Evolutionary conservation across 768 basidiomycete species (phyloP), one percentile per base, ranked within the genome.

Genomic region (Mycena sanguinolenta): DNA sequence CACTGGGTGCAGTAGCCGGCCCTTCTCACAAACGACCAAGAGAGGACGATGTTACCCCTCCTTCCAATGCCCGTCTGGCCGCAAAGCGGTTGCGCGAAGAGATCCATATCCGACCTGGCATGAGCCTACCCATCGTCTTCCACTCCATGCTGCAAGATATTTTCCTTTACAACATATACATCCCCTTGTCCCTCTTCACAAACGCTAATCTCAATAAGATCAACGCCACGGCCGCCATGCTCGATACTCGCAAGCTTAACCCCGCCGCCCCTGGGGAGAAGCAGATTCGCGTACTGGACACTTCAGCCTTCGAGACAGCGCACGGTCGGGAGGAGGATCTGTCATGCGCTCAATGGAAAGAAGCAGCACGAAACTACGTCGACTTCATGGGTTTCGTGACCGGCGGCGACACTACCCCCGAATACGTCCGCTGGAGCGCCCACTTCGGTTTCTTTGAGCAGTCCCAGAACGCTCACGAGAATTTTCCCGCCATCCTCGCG

Each of bases 381-480:
- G 17, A 5, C 19, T 46, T 46, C 21, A 5, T 46, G 7, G 44
- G n/a, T n/a, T n/a, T n/a, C n/a, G 44, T 19, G 10, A 5, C 5
- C 21, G 21, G 44, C 19, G 8, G 8, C 8, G 7, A 3, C 21
- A 10, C 19, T 17, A 21, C 6, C 17, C 21, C 21, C 21, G 21
- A 46, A 21, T 14, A 3, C 39, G 13, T 39, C 10, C 66, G 50
- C 39, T 61, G 49, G 50, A 0, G 55, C 19, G 1, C 32, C 6
- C 59, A 68, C 25, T 68, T 61, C 27, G 52, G 28, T 21, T 46
- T 46, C 44, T 46, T 46, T 5, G 44, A 46, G 19, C 5, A 4
- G 19, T 17, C 44, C 1, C 3, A 21, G 19, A n/a, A 46, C 19
- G 17, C 44, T 2, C 19, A n/a, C 3, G 3, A 19, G 44, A 2